Base-by-base conservation (phyloP, 2,329 filamentous ascomycete genomes). In the Neospermospora avenae region DNA sequence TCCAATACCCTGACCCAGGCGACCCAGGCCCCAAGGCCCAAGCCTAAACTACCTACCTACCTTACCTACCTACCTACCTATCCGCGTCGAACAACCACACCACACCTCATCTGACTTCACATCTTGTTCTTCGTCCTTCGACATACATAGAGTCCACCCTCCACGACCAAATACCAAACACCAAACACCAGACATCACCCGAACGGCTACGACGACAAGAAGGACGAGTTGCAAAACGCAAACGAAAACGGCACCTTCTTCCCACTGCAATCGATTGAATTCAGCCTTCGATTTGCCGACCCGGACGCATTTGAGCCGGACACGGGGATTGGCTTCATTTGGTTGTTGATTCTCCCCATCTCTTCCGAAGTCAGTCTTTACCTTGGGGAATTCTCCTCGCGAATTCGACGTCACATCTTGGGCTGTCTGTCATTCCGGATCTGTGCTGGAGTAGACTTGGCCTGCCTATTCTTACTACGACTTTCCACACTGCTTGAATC, bases 291-390 rank as follows among this genome's bases (percentile, higher is more conserved):
- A 51, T 28, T 51, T 28, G 28, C 46, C 35, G 45, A 34, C 16
- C 45, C 45, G 16, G 46, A 35, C 28, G 28, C 46, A 51, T 51
- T 39, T 31, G 35, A 53, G 37, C 49, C 49, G 37, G 34, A 28
- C 35, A 13, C 13, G 18, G 34, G 35, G 20, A 53, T 41, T 53
- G 49, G 49, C 20, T 51, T 51, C 46, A n/a, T 51, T 25, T 53
- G 49, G 25, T 53, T 41, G 34, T 41, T 53, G 49, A 53, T 39
- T 25, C 20, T 53, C 34, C n/a, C 49, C 49, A 53, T 53, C 34
- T 53, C 49, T 53, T 53, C 49, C 34, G 49, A 25, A 53, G 35
- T 28, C 49, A 53, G 49, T 53, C 49, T 22, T 20, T 53, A 39
- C 22, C 34, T 24, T 37, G 31, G 48, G 39, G 39, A 16, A 34